Conservation (phyloP, 2,329 filamentous ascomycete genomes). For the Fusarium duplospermum region DNA sequence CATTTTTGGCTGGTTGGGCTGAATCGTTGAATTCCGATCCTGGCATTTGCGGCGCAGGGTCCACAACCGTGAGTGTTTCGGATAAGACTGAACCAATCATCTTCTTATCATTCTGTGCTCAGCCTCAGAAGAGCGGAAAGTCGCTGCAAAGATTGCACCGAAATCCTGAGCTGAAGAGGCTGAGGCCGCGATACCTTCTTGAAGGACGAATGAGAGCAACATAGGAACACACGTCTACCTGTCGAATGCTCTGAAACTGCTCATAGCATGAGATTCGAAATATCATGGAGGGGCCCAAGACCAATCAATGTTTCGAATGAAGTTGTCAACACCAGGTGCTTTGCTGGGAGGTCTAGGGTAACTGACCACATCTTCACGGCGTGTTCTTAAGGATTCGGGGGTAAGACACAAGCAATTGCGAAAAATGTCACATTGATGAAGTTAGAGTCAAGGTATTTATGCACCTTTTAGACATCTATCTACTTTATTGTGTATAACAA, state of each 20-base stretch:
- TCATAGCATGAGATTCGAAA: not conserved
- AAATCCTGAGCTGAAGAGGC: not conserved
- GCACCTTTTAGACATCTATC: not conserved
- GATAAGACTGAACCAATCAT: not conserved
- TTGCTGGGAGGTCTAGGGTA: not conserved
- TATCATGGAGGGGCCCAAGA: not conserved
- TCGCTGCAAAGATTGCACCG: not conserved
- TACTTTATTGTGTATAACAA: not conserved
- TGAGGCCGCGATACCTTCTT: not conserved
- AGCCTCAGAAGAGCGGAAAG: not conserved
- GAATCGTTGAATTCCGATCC: not conserved
- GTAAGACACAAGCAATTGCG: not conserved
- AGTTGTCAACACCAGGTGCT: not conserved
- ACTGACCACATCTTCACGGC: not conserved
- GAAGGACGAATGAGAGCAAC: not conserved
- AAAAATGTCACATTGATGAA: not conserved
- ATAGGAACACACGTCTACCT: not conserved
- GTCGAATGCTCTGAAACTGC: not conserved
- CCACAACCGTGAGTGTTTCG: not conserved
- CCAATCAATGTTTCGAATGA: not conserved
- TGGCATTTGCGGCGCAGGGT: not conserved
- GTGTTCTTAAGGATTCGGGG: not conserved
- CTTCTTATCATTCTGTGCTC: not conserved
- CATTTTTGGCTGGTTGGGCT: not conserved
- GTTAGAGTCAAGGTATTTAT: not conserved